Base-by-base conservation (phyloP, 345 rosid species). In the Abelmoschus esculentus region DNA sequence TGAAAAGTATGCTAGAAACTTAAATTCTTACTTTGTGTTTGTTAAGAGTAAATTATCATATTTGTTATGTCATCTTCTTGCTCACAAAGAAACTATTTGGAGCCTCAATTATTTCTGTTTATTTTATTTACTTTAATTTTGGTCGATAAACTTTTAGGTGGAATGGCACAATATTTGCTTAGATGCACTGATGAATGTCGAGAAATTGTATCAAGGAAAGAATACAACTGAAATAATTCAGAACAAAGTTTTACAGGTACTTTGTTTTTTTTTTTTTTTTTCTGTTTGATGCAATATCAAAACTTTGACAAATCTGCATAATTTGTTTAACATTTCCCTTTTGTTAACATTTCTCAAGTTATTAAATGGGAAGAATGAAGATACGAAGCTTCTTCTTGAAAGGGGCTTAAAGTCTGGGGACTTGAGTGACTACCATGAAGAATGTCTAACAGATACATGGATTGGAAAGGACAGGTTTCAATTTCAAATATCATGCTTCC, bases 401-500 rank as follows among this genome's bases (percentile, higher is more conserved):
- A 95, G 86, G 81, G 82, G 76, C 69, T 69, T 92, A 70, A 89
- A 77, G 74, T 82, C 83, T 73, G 98, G 93, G 75, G 93, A 85
- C 83, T 82, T 88, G 58, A 82, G 78, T 69, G 86, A 81, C 75
- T 82, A 86, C 76, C 88, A 86, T 58, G 86, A 83, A 10, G 98
- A 95, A 80, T 95, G 98, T 79, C 90, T 95, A 46, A 85, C 97
- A 26, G 98, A 95, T 87, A 83, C 81, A 69, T 95, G 99, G 99
- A 89, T 95, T 62, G 99, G 99, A 79, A 90, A 77, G 75, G 87
- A 88, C 76, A 95, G 99, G 99, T 95, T 63, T 32, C 62, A 67
- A 75, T 61, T 80, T 62, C 44, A 67, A 68, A 65, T 83, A 29
- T 47, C 69, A 13, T 8, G 4, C 28, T 5, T 0, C 17, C 15